Conservation (phyloP, 2,329 filamentous ascomycete species). For the Botrytis deweyae region DNA sequence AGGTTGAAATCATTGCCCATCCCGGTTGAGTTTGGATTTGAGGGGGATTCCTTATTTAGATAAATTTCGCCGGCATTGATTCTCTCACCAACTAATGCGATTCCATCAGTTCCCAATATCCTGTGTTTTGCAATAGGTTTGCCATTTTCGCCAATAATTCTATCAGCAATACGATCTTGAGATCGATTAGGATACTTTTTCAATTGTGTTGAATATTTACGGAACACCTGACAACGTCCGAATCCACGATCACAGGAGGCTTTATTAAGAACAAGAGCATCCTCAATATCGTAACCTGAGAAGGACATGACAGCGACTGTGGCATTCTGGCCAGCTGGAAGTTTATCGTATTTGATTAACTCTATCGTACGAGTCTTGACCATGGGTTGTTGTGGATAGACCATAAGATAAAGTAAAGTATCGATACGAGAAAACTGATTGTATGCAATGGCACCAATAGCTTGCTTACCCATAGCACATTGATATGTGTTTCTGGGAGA, state of each 20-base stretch:
- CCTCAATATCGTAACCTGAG: conserved; percentile 98
- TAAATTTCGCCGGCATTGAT: conserved; percentile 80
- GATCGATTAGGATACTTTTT: conserved; percentile 86
- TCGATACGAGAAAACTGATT: conserved; percentile 98
- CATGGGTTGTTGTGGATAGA: conserved; percentile 97
- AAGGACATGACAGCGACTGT: conserved; percentile 99
- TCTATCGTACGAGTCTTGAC: conserved; percentile 97
- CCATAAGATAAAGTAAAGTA: conserved; percentile 91
- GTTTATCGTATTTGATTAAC: conserved; percentile 93
- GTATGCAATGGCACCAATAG: conserved; percentile 95
- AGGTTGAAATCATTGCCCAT: conserved; percentile 65
- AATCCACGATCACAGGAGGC: conserved; percentile 93
- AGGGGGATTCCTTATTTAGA: conserved; percentile 83
- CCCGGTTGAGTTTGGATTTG: conserved; percentile 72
- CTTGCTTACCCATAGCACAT: conserved; percentile 99
- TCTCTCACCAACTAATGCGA: conserved; percentile 81
- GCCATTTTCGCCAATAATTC: conserved; percentile 55
- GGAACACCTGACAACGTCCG: conserved; percentile 95
- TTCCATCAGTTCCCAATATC: conserved; percentile 78
- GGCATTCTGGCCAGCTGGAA: conserved; percentile 94
- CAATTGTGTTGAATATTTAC: conserved; percentile 83
- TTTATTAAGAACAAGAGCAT: conserved; percentile 95
- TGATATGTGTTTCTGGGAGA: conserved; percentile 98
- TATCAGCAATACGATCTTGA: conserved; percentile 63
- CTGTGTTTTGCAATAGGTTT: conserved; percentile 66